phyloP scores from a whole-genome alignment of 257 asterid genomes.

The Apocynum venetum region DNA sequence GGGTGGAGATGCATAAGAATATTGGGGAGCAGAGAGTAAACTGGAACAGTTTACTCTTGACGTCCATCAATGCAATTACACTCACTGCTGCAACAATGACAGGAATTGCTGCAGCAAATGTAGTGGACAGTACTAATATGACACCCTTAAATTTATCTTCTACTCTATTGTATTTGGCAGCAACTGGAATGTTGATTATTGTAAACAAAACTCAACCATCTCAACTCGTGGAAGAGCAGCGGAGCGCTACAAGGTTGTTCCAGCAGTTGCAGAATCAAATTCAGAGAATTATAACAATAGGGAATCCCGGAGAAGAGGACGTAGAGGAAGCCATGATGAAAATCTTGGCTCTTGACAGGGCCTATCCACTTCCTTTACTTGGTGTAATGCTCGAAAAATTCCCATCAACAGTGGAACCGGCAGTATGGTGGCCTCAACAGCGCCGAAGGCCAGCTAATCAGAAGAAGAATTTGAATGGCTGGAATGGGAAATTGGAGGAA shows the following conservation, averaged over 20 bases:
- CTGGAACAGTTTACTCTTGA: conserved; percentile 50
- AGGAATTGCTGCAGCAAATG: conserved; percentile 25
- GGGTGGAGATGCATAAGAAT: conserved; percentile 58
- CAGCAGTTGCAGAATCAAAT: conserved; percentile 48
- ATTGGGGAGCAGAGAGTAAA: conserved; percentile 51
- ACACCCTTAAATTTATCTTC: conserved; percentile 25
- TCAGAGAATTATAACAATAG: conserved; percentile 32
- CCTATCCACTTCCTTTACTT: conserved; percentile 51
- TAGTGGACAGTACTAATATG: conserved; percentile 11
- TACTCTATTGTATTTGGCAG: conserved; percentile 31
- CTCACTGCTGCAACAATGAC: conserved; percentile 40
- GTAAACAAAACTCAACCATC: conserved; percentile 61
- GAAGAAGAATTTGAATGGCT: conserved; percentile 30
- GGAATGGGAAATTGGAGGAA: conserved; percentile 47
- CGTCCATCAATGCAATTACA: conserved; percentile 42
- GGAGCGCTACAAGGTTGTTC: conserved; percentile 61
- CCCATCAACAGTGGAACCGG: conserved; percentile 40
- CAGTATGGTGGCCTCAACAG: conserved; percentile 56
- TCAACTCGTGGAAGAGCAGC: conserved; percentile 74
- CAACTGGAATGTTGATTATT: conserved; percentile 29
- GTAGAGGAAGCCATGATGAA: conserved; percentile 48
- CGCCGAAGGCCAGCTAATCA: conserved; percentile 11
- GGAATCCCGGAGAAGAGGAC: conserved; percentile 32
- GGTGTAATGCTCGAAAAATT: conserved; percentile 36
- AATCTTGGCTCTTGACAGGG: conserved; percentile 60